Base-by-base conservation (phyloP, 257 asterid species). In the Cynanchum wilfordii region DNA sequence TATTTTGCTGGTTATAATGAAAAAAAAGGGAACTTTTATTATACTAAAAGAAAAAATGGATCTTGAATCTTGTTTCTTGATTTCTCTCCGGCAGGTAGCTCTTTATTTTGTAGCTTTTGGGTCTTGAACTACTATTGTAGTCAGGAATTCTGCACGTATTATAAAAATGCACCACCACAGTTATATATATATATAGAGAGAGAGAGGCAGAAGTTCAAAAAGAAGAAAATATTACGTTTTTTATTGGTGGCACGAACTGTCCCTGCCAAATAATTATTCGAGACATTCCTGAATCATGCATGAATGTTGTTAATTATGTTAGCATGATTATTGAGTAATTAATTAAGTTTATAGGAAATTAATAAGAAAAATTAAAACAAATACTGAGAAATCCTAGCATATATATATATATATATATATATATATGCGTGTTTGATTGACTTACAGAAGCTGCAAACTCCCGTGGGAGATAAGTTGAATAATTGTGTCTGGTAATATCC, bases 381-480 rank as follows among this genome's bases (percentile, higher is more conserved):
- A 2, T 38, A 38, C 44, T 38, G 44, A 38, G 44, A 38, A 38
- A 38, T 38, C 44, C 44, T 38, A 38, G 8, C 44, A 38, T 3
- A 7, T 38, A 38, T 38, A 38, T 38, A 38, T 38, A 7, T 38
- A 7, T 38, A 6, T 38, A 30, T 30, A 30, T 30, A n/a, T n/a
- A n/a, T n/a, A n/a, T n/a, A n/a, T n/a, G n/a, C n/a, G n/a, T n/a
- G n/a, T 36, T 36, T 2, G 44, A 38, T 38, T 57, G 49, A 55
- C 85, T 83, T 77, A 89, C 95, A 87, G 67, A 72, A 85, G 79
- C 82, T 82, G 84, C 55, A 89, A 86, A 81, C 75, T 87, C 60
- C 73, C 73, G 24, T 68, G 57, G 56, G 59, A 22, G 42, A 68
- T 50, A 27, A 68, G 73, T 40, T 17, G 73, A 51, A 68, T 29